phyloP scores from a whole-genome alignment of 2,329 filamentous ascomycete species.

The Thyridium curvatum region DNA sequence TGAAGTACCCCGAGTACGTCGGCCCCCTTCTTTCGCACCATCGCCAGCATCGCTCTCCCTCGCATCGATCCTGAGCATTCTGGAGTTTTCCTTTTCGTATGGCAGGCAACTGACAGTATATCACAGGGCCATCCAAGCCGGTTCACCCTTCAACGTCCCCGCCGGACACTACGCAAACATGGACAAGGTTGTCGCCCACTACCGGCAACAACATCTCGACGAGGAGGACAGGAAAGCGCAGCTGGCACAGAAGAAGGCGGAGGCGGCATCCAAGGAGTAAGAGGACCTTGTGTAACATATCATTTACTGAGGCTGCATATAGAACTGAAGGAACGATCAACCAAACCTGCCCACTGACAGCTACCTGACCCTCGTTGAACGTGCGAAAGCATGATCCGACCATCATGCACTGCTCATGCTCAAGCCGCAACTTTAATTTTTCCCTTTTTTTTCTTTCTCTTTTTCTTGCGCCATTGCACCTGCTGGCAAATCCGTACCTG shows the following conservation, averaged over 20 bases:
- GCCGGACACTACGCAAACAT: slow-evolving; percentile 49
- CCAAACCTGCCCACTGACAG: too few species aligned
- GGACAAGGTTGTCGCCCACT: slow-evolving; percentile 52
- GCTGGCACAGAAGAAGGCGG: slow-evolving; percentile 30
- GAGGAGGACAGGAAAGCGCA: slow-evolving; percentile 50
- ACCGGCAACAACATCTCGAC: slow-evolving; percentile 44
- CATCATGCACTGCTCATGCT: too few species aligned
- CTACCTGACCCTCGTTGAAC: too few species aligned
- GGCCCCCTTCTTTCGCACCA: neutral
- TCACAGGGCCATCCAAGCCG: slow-evolving; percentile 42
- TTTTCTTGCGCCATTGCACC: too few species aligned
- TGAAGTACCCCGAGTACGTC: slow-evolving; percentile 54
- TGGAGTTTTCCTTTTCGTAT: slow-evolving; percentile 9
- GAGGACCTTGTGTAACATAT: slow-evolving; percentile 2
- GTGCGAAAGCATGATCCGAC: too few species aligned
- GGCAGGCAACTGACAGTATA: neutral
- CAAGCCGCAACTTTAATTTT: too few species aligned
- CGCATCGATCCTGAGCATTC: too few species aligned
- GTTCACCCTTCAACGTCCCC: slow-evolving; percentile 45
- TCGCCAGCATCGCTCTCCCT: neutral
- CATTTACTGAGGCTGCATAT: neutral
- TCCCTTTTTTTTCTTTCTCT: too few species aligned
- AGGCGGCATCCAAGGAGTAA: neutral
- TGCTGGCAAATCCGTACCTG: too few species aligned
- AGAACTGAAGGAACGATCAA: too few species aligned